These are phyloP conservation scores for Talaromyces verruculosus DNA, from an alignment of 2,329 filamentous ascomycete species.

Conservation along the genomic window DNA sequence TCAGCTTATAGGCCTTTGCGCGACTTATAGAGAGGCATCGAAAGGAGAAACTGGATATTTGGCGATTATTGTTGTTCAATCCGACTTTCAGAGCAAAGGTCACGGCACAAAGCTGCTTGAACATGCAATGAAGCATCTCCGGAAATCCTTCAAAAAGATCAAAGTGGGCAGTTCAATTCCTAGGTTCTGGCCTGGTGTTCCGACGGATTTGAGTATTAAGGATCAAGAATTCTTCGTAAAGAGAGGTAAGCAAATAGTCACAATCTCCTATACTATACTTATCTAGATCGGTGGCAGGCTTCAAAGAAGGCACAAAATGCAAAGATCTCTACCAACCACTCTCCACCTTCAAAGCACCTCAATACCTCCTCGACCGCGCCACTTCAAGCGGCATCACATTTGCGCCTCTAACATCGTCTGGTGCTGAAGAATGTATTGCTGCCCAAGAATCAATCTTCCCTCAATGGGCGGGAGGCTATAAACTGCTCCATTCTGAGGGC, in stretches of 20 bases:
- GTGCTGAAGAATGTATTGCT: constrained; percentile 7
- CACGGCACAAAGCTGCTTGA: constrained; percentile 3
- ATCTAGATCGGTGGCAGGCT: neutral
- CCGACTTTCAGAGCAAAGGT: neutral
- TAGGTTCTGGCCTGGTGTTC: constrained; percentile 14
- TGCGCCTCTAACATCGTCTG: constrained; percentile 10
- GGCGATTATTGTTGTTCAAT: neutral
- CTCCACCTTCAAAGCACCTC: constrained; percentile 8
- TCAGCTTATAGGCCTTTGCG: constrained; percentile 8
- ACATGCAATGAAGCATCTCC: neutral
- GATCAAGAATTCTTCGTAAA: constrained; percentile 10
- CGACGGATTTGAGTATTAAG: neutral
- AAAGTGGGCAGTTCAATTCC: constrained; percentile 9
- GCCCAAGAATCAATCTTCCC: constrained; percentile 15
- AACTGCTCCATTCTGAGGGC: neutral
- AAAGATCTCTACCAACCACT: constrained; percentile 17
- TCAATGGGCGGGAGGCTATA: constrained; percentile 9
- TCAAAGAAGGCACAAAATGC: neutral
- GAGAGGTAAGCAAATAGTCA: neutral
- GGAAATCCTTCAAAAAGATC: constrained; percentile 2
- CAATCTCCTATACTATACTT: too few species aligned
- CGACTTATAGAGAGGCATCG: neutral
- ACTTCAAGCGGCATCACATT: constrained; percentile 5
- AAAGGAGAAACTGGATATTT: constrained; percentile 5
- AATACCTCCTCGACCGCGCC: constrained; percentile 13